These are phyloP conservation scores for Pilatotrama ljubarskyi DNA, from an alignment of 768 basidiomycete genomes.

Conservation along the genomic window DNA sequence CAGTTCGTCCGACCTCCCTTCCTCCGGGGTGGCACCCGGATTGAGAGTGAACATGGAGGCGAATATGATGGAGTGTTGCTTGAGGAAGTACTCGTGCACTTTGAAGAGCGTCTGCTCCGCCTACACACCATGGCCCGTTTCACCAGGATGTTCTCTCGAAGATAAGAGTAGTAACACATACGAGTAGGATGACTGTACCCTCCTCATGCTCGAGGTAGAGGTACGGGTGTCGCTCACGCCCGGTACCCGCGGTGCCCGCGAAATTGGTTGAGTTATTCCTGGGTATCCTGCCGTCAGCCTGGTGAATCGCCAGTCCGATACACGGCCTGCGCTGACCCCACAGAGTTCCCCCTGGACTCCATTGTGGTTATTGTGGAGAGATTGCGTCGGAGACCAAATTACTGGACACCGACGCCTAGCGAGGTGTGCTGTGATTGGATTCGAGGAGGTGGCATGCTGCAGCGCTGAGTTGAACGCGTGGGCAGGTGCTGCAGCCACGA, in stretches of 20 bases:
- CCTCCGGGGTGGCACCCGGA: slow-evolving; percentile 3
- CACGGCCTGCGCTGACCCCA: background rate
- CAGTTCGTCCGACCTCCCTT: slow-evolving; percentile 18
- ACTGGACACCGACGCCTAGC: too few relatives aligned
- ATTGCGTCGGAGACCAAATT: too few relatives aligned
- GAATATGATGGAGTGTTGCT: slow-evolving; percentile 20
- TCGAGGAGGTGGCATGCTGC: background rate
- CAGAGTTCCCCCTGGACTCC: background rate
- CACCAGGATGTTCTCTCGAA: background rate
- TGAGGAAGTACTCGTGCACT: slow-evolving; percentile 25
- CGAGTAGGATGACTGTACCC: slow-evolving; percentile 15
- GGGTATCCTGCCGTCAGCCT: too few relatives aligned
- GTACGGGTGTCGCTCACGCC: slow-evolving; percentile 7
- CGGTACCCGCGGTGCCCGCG: background rate
- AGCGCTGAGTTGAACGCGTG: background rate
- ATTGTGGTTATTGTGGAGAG: background rate
- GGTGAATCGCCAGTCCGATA: background rate
- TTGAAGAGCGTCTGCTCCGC: slow-evolving; percentile 26
- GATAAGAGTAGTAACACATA: slow-evolving; percentile 2
- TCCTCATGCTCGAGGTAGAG: slow-evolving; percentile 21
- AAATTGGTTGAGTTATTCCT: too few relatives aligned
- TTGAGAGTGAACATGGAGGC: slow-evolving; percentile 20
- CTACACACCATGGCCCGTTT: background rate
- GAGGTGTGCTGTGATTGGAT: too few relatives aligned
- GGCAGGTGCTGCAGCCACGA: background rate